A percentile compares a stretch with the other conserved stretches of the same genome.
These are phyloP conservation scores for Aspergillus carlsbadensis DNA, from an alignment of 495 filamentous ascomycete species.

Conservation along the genomic window DNA sequence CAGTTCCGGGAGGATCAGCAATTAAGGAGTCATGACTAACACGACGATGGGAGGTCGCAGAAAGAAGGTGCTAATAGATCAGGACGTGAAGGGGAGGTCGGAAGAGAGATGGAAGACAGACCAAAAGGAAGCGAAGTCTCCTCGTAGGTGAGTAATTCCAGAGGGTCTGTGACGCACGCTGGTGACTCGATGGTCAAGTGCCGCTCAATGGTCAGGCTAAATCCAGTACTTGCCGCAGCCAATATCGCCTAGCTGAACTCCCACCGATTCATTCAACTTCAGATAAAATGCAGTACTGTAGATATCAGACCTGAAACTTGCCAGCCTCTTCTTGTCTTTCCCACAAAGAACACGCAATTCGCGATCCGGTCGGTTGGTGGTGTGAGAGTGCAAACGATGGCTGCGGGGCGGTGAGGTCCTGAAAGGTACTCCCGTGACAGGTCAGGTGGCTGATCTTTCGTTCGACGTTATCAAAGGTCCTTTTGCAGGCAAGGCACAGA, in stretches of 20 bases:
- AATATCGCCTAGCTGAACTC: not conserved
- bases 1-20: constrained; percentile 20
- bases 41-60: not conserved
- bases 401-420: not conserved
- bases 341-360: constrained; percentile 1
- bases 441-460: constrained; percentile 1
- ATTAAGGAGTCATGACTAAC: constrained; percentile 26
- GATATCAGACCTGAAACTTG: not conserved
- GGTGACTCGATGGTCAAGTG: constrained; percentile 32
- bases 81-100: constrained; percentile 21
- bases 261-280: too few relatives aligned
- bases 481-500: constrained; percentile 2
- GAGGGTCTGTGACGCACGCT: constrained; percentile 33
- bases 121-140: constrained; percentile 46
- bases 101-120: constrained; percentile 23
- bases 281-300: not conserved
- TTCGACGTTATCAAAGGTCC: not conserved
- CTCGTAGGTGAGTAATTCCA: constrained; percentile 10
- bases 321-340: not conserved
- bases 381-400: not conserved
- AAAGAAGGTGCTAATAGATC: too few relatives aligned
- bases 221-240: not conserved
- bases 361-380: not conserved
- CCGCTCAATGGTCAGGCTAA: constrained; percentile 1
- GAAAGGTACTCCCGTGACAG: not conserved